A percentile compares a stretch with the other conserved stretches of the same genome.
Evolutionary conservation across 306 rosid genomes (phyloP).

Genomic region (Lagenaria siceraria): DNA sequence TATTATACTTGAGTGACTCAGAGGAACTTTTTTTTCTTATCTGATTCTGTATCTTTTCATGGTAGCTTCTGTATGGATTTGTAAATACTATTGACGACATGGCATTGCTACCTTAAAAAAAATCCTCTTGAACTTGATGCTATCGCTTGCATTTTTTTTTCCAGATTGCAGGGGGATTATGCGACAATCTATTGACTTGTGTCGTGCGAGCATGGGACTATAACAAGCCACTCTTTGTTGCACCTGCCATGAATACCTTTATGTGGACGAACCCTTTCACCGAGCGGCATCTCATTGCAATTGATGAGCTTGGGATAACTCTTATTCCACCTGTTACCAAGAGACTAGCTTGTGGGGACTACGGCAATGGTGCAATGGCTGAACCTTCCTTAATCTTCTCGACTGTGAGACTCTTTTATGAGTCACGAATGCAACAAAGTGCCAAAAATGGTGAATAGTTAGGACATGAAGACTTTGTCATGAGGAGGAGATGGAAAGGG

Average conservation of each 20-base stretch:
- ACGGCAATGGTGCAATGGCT: conserved; percentile 97
- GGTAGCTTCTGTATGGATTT: not conserved
- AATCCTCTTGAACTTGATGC: not conserved
- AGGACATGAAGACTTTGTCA: not conserved
- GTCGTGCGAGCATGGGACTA: conserved; percentile 82
- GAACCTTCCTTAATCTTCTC: conserved; percentile 80
- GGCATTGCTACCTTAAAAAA: not conserved
- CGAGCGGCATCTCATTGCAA: conserved; percentile 36
- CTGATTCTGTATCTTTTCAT: not conserved
- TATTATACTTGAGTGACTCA: not conserved
- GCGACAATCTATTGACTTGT: conserved; percentile 76
- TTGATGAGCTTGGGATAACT: conserved; percentile 58
- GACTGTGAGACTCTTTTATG: conserved; percentile 64
- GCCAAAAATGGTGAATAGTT: conserved; percentile 11
- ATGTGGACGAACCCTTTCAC: conserved; percentile 79
- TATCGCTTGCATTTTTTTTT: not conserved
- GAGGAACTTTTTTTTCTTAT: not conserved
- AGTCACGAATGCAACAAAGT: conserved; percentile 42
- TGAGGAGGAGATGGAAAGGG: not conserved
- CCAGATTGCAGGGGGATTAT: conserved; percentile 70
- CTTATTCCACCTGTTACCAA: conserved; percentile 65
- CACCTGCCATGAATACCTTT: conserved; percentile 63
- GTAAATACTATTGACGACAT: not conserved
- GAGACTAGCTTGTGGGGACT: conserved; percentile 76
- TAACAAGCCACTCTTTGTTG: conserved; percentile 61